phyloP scores from a whole-genome alignment of 306 rosid species.

The Alnus rubra region DNA sequence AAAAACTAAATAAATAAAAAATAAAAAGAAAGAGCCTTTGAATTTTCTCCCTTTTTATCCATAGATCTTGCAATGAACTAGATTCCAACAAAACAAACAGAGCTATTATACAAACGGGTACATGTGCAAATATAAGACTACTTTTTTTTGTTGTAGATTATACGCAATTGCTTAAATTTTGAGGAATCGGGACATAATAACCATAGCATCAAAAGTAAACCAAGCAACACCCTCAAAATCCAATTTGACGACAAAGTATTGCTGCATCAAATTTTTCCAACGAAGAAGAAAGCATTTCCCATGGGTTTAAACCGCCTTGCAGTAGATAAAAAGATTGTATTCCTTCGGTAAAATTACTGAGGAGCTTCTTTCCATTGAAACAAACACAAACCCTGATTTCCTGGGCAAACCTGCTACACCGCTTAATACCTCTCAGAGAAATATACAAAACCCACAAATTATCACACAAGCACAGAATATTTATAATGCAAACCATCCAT shows the following conservation, averaged over 20 bases:
- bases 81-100: conserved; percentile 8
- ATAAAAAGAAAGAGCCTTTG: too few relatives aligned
- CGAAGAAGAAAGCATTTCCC: not conserved
- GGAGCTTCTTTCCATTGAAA: not conserved
- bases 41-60: not conserved
- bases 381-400: not conserved
- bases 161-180: not conserved
- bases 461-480: not conserved
- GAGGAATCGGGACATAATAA: too few relatives aligned
- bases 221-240: not conserved
- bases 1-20: too few relatives aligned
- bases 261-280: not conserved
- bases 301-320: not conserved
- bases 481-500: not conserved
- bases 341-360: not conserved
- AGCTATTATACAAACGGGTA: not conserved
- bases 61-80: not conserved
- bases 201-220: not conserved
- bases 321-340: not conserved
- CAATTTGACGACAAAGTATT: not conserved
- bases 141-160: not conserved
- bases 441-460: not conserved
- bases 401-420: not conserved
- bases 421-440: not conserved
- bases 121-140: too few relatives aligned